Conservation (phyloP, 2,329 filamentous ascomycete genomes). For the Fusarium robinianum region DNA sequence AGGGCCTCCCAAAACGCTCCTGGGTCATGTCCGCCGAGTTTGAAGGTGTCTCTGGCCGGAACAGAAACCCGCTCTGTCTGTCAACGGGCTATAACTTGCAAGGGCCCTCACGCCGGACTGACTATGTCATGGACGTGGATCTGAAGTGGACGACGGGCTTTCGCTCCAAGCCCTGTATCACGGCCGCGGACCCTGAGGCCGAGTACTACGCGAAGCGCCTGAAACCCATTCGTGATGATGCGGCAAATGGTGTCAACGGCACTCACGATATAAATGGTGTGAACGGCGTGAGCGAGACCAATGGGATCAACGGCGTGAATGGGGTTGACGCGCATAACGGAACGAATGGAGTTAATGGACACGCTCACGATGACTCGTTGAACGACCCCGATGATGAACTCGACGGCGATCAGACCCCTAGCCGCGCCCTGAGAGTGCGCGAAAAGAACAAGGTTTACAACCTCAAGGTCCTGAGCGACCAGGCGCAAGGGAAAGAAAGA, state of each 20-base stretch:
- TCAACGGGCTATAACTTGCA: conserved; percentile 33
- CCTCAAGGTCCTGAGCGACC: conserved; percentile 61
- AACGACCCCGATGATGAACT: conserved; percentile 51
- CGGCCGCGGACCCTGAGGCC: conserved; percentile 45
- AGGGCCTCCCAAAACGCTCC: conserved; percentile 29
- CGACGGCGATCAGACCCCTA: conserved; percentile 56
- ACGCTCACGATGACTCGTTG: conserved; percentile 36
- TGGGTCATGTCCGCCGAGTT: conserved; percentile 51
- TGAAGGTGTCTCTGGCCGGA: conserved; percentile 47
- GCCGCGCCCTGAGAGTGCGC: conserved; percentile 54
- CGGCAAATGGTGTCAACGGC: conserved; percentile 19
- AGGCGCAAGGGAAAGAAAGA: conserved; percentile 58
- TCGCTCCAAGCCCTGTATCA: conserved; percentile 50
- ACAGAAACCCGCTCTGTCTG: conserved; percentile 44
- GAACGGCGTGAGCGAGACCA: conserved; percentile 20
- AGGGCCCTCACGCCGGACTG: conserved; percentile 41
- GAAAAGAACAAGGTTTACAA: conserved; percentile 60
- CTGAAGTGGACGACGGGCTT: conserved; percentile 52
- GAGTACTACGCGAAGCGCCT: conserved; percentile 33
- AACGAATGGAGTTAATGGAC: conserved; percentile 16
- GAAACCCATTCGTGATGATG: conserved; percentile 28
- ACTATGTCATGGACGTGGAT: conserved; percentile 55
- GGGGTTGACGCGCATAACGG: conserved; percentile 4
- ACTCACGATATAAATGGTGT: conserved; percentile 27
- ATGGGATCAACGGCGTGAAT: conserved; percentile 10